phyloP scores from a whole-genome alignment of 345 rosid species.

The Cardamine occulta region DNA sequence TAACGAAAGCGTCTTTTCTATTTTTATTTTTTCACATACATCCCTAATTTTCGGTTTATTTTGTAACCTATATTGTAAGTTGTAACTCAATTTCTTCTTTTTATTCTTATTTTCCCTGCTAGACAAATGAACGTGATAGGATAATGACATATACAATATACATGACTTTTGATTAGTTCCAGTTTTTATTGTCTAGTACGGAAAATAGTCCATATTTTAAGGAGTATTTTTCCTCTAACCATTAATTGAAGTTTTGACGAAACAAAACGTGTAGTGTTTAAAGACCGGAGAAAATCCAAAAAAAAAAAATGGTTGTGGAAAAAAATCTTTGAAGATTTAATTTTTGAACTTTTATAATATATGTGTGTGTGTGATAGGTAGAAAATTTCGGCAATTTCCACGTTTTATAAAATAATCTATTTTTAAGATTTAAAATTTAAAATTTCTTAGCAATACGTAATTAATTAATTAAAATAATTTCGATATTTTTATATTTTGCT shows the following conservation, averaged over 20 bases:
- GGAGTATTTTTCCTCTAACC: background rate
- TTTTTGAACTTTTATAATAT: background rate
- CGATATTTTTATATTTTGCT: background rate
- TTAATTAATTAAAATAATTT: background rate
- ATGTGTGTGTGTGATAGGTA: background rate
- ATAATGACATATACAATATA: constrained; percentile 34
- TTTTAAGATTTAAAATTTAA: background rate
- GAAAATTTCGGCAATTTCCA: background rate
- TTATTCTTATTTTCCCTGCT: background rate
- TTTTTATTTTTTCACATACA: background rate
- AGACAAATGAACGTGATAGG: constrained; percentile 25
- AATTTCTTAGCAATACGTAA: background rate
- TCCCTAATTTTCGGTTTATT: constrained; percentile 39
- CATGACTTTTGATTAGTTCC: constrained; percentile 1
- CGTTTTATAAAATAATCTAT: background rate
- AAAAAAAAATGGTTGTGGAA: background rate
- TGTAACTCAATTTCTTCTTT: background rate
- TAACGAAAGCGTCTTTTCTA: constrained; percentile 14
- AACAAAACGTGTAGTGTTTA: background rate
- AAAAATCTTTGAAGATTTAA: background rate
- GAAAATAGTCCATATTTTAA: constrained; percentile 8
- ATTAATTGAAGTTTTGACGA: background rate
- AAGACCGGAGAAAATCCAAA: background rate
- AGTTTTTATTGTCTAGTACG: constrained; percentile 25
- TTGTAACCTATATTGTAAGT: constrained; percentile 5